phyloP scores from a whole-genome alignment of 495 filamentous ascomycete species.

The Parachaetomium inaequale region DNA sequence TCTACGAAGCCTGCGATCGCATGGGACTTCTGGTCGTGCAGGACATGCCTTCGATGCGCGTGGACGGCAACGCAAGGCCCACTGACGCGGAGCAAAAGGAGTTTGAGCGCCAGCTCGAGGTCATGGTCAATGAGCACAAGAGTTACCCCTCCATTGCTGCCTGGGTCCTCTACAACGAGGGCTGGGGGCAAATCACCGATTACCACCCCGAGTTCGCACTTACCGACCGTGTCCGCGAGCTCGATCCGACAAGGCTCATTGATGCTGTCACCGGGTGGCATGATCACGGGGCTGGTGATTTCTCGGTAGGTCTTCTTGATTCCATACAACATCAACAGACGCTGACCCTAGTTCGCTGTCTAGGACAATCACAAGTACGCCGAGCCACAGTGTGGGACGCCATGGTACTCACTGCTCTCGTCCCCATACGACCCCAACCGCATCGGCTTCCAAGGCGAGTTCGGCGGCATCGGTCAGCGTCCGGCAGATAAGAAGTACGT shows the following conservation, averaged over 20 bases:
- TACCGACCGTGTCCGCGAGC: conserved; percentile 47
- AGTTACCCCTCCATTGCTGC: conserved; percentile 58
- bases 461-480: conserved; percentile 62
- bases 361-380: conserved; percentile 70
- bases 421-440: conserved; percentile 56
- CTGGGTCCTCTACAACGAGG: conserved; percentile 67
- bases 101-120: conserved; percentile 58
- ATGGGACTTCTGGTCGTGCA: conserved; percentile 62
- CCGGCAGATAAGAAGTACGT: conserved; percentile 49
- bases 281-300: conserved; percentile 60
- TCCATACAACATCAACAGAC: background rate
- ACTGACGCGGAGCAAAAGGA: conserved; percentile 53
- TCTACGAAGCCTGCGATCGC: conserved; percentile 63
- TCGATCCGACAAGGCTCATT: conserved; percentile 61
- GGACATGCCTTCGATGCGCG: conserved; percentile 62
- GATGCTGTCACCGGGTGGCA: conserved; percentile 59
- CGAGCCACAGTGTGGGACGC: conserved; percentile 65
- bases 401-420: conserved; percentile 54
- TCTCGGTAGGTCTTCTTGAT: conserved; percentile 29
- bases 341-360: background rate
- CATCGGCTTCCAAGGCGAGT: conserved; percentile 66
- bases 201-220: conserved; percentile 54
- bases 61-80: conserved; percentile 30
- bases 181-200: conserved; percentile 58
- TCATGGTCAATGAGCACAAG: conserved; percentile 59